These are phyloP conservation scores for Cryptococcus deneoformans DNA, from an alignment of 1,284 basidiomycete genomes.

Conservation along the genomic window DNA sequence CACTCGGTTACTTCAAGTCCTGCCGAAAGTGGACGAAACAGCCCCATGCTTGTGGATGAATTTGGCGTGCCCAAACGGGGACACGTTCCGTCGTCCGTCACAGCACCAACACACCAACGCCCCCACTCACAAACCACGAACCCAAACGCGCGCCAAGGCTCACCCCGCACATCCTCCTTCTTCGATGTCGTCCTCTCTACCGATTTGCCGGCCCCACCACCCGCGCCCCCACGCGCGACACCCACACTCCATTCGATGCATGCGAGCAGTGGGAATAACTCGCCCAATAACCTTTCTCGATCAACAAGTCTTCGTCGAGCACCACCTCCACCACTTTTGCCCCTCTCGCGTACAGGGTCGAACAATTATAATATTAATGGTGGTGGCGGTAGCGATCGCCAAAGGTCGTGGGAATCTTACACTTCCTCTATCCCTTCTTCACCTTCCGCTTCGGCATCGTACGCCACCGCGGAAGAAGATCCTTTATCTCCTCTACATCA, in stretches of 20 bases:
- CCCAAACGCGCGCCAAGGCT: background rate
- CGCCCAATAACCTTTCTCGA: constrained; percentile 33
- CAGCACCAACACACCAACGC: no score
- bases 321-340: constrained; percentile 8
- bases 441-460: background rate
- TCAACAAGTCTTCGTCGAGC: constrained; percentile 29
- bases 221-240: constrained; percentile 23
- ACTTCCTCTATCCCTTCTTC: background rate
- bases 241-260: background rate
- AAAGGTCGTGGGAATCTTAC: background rate
- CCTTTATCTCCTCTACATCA: constrained; percentile 39
- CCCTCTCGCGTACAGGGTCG: constrained; percentile 2
- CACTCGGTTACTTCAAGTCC: no score
- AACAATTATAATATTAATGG: background rate
- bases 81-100: no score
- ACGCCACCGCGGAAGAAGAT: constrained; percentile 13
- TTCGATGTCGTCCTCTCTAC: constrained; percentile 29
- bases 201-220: constrained; percentile 19
- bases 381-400: background rate
- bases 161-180: constrained; percentile 40
- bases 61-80: constrained; percentile 3
- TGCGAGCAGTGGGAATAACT: background rate
- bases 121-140: no score
- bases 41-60: constrained; percentile 2
- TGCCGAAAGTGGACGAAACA: no score